Percentiles rank a stretch among this genome's conserved stretches.
Conservation (phyloP, 129 eudicot genomes). For the Deinandra increscens region DNA sequence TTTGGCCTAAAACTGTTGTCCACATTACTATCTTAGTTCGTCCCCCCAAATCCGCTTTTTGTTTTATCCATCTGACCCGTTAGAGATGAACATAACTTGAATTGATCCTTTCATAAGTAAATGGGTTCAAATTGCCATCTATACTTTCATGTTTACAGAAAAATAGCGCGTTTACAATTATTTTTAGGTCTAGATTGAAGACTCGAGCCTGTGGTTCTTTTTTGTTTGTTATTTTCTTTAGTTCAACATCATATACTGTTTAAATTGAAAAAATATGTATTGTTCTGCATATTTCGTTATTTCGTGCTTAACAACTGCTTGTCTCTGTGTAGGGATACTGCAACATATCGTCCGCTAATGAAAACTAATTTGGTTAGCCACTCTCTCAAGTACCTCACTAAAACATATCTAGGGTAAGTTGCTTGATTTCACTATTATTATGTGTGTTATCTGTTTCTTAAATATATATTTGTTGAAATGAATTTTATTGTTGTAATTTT, state of each 20-base stretch:
- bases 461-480: not conserved
- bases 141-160: not conserved
- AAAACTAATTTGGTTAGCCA: conserved; percentile 66
- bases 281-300: not conserved
- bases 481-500: not conserved
- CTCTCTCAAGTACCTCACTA: conserved; percentile 70
- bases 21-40: too few species aligned
- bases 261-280: not conserved
- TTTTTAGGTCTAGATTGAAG: not conserved
- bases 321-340: conserved; percentile 58
- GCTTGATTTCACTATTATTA: not conserved
- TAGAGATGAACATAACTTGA: not conserved
- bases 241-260: not conserved
- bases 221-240: not conserved
- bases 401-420: conserved; percentile 67
- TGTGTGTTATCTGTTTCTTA: not conserved
- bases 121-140: not conserved
- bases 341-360: conserved; percentile 59
- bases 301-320: conserved; percentile 4
- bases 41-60: not conserved
- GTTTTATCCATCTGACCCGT: not conserved
- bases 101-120: not conserved
- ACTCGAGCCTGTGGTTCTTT: not conserved
- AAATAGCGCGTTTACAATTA: not conserved
- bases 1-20: not conserved